Conservation (phyloP, 2,329 filamentous ascomycete species). For the Colletotrichum gloeosporioides region DNA sequence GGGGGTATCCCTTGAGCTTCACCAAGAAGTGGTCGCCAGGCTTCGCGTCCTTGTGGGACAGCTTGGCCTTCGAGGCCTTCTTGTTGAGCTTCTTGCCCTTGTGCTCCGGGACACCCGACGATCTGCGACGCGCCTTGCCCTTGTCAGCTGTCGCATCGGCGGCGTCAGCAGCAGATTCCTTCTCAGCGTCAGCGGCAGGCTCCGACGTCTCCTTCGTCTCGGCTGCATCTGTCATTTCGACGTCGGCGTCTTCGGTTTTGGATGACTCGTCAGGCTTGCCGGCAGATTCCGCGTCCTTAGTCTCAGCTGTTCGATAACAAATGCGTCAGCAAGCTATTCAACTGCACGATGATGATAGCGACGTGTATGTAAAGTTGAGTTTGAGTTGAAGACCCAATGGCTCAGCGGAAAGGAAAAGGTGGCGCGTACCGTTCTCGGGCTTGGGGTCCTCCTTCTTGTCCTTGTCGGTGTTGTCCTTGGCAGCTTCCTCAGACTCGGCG, state of each 20-base stretch:
- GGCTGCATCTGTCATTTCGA: slow-evolving; percentile 70
- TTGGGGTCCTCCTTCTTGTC: slow-evolving; percentile 29
- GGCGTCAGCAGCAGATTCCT: slow-evolving; percentile 30
- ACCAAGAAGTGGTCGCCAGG: slow-evolving; percentile 93
- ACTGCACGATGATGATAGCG: slow-evolving; percentile 8
- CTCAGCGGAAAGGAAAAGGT: neutral
- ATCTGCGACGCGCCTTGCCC: slow-evolving; percentile 73
- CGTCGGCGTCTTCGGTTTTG: slow-evolving; percentile 44
- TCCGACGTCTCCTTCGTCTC: slow-evolving; percentile 36
- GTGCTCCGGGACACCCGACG: slow-evolving; percentile 66
- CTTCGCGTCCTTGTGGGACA: slow-evolving; percentile 78
- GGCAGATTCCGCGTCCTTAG: slow-evolving; percentile 30
- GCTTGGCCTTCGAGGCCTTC: slow-evolving; percentile 79
- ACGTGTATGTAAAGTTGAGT: neutral
- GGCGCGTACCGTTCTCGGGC: slow-evolving; percentile 34
- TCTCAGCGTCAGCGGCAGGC: slow-evolving; percentile 27
- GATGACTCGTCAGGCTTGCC: slow-evolving; percentile 35
- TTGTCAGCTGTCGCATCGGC: slow-evolving; percentile 40
- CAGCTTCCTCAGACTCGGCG: slow-evolving; percentile 27
- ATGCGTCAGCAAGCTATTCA: slow-evolving; percentile 1
- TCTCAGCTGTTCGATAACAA: slow-evolving; percentile 24
- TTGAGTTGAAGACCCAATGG: neutral
- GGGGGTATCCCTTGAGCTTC: slow-evolving; percentile 91
- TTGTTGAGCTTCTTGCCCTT: slow-evolving; percentile 84
- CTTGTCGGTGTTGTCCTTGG: slow-evolving; percentile 27